Evolutionary conservation across 1,139 yeast genomes (phyloP).

Genomic region (Ogataea hybrid): DNA sequence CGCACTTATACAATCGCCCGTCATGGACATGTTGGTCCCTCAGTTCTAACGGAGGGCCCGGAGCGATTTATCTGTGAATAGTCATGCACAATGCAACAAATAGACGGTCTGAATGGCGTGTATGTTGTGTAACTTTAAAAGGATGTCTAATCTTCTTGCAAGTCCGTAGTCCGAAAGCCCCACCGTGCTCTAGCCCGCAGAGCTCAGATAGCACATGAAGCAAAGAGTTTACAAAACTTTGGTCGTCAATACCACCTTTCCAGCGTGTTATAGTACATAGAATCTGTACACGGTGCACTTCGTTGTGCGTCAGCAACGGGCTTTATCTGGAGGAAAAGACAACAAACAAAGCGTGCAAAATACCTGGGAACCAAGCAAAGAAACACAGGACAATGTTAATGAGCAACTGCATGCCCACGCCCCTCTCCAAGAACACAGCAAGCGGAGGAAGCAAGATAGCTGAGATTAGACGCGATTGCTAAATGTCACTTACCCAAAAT

Average conservation of each 20-base stretch:
- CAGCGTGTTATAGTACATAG: not conserved
- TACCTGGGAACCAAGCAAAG: constrained; percentile 74
- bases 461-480: constrained; percentile 21
- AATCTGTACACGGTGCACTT: not conserved
- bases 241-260: not conserved
- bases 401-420: constrained; percentile 59
- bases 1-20: constrained; percentile 70
- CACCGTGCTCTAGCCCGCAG: not conserved
- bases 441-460: constrained; percentile 70
- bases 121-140: not conserved
- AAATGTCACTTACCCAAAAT: constrained; percentile 26
- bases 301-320: not conserved
- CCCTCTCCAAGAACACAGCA: constrained; percentile 66
- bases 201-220: not conserved
- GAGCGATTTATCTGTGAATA: constrained; percentile 2
- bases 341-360: constrained; percentile 66
- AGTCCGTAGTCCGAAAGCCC: not conserved
- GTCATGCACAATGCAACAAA: not conserved
- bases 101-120: not conserved
- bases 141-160: not conserved
- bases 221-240: too few species aligned
- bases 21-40: constrained; percentile 81
- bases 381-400: constrained; percentile 61
- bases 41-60: constrained; percentile 44
- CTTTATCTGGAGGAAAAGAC: constrained; percentile 33